Conservation (phyloP, 257 asterid species). For the Petunia secreta region DNA sequence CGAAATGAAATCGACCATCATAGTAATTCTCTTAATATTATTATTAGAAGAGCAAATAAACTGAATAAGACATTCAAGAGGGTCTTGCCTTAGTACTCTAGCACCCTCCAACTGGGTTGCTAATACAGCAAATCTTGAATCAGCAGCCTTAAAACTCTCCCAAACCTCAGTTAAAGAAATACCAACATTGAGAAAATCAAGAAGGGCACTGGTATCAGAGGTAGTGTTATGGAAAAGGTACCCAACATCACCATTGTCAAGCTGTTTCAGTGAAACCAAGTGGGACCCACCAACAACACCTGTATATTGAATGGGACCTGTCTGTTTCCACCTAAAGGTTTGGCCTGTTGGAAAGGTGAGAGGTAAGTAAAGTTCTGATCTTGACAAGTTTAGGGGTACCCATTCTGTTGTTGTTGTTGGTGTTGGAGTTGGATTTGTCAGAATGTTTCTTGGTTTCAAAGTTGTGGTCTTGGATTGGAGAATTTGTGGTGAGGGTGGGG, state of each 20-base stretch:
- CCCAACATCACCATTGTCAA: slow-evolving; percentile 57
- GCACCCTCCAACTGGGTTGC: slow-evolving; percentile 77
- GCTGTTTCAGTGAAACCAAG: slow-evolving; percentile 78
- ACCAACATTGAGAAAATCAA: slow-evolving; percentile 76
- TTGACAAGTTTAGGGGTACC: slow-evolving; percentile 61
- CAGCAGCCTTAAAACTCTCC: slow-evolving; percentile 71
- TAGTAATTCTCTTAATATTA: slow-evolving; percentile 79
- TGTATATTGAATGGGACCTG: slow-evolving; percentile 74
- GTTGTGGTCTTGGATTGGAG: slow-evolving; percentile 23
- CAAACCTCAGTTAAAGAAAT: slow-evolving; percentile 70
- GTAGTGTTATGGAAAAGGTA: slow-evolving; percentile 54
- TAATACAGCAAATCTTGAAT: slow-evolving; percentile 75
- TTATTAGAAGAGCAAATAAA: slow-evolving; percentile 96
- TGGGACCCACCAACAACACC: slow-evolving; percentile 78
- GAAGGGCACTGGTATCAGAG: slow-evolving; percentile 45
- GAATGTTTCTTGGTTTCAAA: slow-evolving; percentile 42
- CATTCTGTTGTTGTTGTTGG: slow-evolving; percentile 47
- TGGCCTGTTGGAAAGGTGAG: slow-evolving; percentile 98
- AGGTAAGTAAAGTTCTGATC: slow-evolving; percentile 80
- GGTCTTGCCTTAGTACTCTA: slow-evolving; percentile 91
- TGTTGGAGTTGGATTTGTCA: slow-evolving; percentile 41
- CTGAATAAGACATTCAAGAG: slow-evolving; percentile 88
- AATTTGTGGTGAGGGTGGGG: slow-evolving; percentile 31
- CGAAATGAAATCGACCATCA: slow-evolving; percentile 88
- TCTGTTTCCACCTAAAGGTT: slow-evolving; percentile 87